Evolutionary conservation across 371 early-diverging fungal species (phyloP).

Genomic region (Smittium culicis): DNA sequence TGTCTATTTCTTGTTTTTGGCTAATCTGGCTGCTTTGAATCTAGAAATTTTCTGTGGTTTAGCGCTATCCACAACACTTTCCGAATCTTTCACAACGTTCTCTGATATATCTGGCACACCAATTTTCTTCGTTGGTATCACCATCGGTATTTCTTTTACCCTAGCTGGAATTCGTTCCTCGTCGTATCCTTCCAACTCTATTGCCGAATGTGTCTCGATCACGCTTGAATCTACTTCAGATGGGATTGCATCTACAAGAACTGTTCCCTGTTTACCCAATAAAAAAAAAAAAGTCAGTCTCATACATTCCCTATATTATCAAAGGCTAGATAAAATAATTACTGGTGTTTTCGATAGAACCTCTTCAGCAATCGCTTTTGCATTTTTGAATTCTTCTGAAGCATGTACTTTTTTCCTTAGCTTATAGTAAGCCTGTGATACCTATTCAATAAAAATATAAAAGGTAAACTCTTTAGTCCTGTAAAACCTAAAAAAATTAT

Average conservation of each 20-base stretch:
- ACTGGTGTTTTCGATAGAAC: conserved; percentile 3
- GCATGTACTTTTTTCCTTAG: neutral
- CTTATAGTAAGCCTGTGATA: conserved; percentile 4
- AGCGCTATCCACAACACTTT: neutral
- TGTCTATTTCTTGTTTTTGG: neutral
- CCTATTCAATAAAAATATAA: too few relatives aligned
- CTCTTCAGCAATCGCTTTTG: neutral
- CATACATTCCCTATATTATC: too few relatives aligned
- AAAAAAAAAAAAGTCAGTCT: too few relatives aligned
- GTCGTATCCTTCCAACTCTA: neutral
- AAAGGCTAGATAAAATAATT: too few relatives aligned
- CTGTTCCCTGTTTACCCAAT: neutral
- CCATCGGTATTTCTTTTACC: neutral
- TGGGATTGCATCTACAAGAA: neutral
- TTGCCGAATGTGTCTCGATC: neutral
- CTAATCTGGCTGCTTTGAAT: neutral
- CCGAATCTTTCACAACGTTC: neutral
- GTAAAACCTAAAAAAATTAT: too few relatives aligned
- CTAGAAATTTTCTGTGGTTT: conserved; percentile 1
- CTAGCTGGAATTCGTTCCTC: neutral
- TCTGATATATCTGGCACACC: neutral
- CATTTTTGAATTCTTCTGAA: neutral
- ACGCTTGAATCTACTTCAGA: neutral
- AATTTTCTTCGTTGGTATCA: neutral
- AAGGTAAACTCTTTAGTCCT: too few relatives aligned